Evolutionary conservation across 257 asterid species (phyloP).

Genomic region (Solanum ossicruentum): DNA sequence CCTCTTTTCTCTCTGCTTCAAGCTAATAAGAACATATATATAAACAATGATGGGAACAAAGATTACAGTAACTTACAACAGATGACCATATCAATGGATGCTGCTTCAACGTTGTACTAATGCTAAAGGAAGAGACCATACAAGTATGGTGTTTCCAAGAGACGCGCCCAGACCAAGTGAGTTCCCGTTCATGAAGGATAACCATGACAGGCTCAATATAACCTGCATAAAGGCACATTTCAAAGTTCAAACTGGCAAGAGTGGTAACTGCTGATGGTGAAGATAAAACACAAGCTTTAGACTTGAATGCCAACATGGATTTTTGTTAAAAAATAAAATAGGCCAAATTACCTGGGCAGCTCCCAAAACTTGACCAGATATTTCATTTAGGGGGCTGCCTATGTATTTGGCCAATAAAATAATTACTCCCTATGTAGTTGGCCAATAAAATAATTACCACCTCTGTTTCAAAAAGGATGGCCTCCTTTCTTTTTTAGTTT

Average conservation of each 20-base stretch:
- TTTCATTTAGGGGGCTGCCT: background rate
- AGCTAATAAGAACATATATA: background rate
- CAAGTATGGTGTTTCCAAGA: conserved; percentile 89
- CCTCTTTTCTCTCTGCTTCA: background rate
- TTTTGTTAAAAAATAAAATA: background rate
- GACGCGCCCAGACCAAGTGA: conserved; percentile 96
- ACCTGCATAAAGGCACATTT: conserved; percentile 34
- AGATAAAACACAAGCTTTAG: background rate
- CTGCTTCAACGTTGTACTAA: conserved; percentile 86
- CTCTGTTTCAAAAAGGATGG: no score
- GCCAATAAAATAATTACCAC: no score
- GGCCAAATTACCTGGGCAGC: background rate
- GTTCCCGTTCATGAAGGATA: conserved; percentile 88
- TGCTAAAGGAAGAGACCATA: conserved; percentile 88
- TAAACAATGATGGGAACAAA: background rate
- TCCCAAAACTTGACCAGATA: background rate
- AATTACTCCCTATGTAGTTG: background rate
- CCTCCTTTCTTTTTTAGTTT: no score
- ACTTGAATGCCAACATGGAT: background rate
- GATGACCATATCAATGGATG: conserved; percentile 98
- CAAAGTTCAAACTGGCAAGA: background rate
- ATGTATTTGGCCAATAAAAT: background rate
- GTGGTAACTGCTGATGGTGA: background rate
- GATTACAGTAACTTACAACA: conserved; percentile 30
- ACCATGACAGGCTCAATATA: conserved; percentile 97